phyloP scores from a whole-genome alignment of 106 monocot genomes.

The Allium cepa region DNA sequence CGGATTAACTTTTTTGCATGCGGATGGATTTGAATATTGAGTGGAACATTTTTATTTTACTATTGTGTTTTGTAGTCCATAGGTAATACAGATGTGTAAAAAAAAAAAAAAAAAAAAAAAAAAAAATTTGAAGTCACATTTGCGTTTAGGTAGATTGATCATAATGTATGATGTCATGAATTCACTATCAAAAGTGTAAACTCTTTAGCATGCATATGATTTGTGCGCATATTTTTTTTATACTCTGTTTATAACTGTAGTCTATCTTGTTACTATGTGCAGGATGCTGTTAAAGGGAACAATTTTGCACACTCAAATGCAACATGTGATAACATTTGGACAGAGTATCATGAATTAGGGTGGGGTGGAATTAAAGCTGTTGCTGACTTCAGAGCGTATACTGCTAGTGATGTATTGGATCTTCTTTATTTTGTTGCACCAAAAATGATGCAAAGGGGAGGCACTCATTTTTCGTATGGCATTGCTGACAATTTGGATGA shows the following conservation, averaged over 20 bases:
- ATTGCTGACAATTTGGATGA: conserved; percentile 94
- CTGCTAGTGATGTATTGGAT: conserved; percentile 68
- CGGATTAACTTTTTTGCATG: too few relatives aligned
- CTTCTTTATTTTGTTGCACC: conserved; percentile 96
- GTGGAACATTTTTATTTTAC: too few relatives aligned
- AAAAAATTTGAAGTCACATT: background rate
- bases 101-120: too few relatives aligned
- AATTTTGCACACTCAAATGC: conserved; percentile 54
- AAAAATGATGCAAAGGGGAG: conserved; percentile 98
- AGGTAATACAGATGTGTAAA: too few relatives aligned
- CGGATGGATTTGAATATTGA: too few relatives aligned
- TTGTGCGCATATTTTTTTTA: background rate
- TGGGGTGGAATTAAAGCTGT: conserved; percentile 83
- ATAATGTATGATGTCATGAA: background rate
- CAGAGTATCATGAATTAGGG: conserved; percentile 88
- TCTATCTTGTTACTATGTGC: background rate
- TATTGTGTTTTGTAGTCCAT: too few relatives aligned
- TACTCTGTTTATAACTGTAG: conserved; percentile 2
- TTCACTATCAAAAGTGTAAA: background rate
- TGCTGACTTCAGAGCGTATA: conserved; percentile 80
- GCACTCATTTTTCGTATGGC: conserved; percentile 91
- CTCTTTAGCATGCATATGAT: background rate
- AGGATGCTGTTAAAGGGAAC: conserved; percentile 82
- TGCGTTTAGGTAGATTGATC: background rate
- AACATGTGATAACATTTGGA: conserved; percentile 86